Base-by-base conservation (phyloP, 352 stramenopile species). In the Phytopythium cucurbitacearum region DNA sequence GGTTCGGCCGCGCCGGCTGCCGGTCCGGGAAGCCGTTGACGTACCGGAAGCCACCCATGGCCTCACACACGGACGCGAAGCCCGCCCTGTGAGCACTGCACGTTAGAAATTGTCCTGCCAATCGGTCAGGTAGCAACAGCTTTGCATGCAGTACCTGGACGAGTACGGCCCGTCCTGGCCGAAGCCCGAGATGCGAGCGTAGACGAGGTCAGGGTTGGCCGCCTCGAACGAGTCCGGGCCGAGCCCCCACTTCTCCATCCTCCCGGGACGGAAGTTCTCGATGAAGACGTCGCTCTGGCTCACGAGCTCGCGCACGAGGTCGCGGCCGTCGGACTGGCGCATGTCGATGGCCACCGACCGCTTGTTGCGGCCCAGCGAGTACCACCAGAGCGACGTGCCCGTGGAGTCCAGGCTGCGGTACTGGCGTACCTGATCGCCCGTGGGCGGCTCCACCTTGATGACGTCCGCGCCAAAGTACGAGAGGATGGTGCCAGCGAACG, bases 381-480 rank as follows among this genome's bases (percentile, higher is more conserved):
- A 89, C 85, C 85, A 96, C 85, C 86, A 96, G 48, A 92, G 59
- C 40, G 87, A 94, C 34, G 85, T 95, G 56, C 78, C 73, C 46
- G 65, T 81, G 21, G 62, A 53, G 54, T 95, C 84, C 38, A 94
- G 60, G 51, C 87, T 65, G 36, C 85, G 81, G 56, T 88, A 94
- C 57, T 82, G 75, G 34, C 87, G 85, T 56, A 94, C 64, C 48
- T 94, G 83, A 50, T 96, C 87, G 9, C 87, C 87, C 11, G 71
- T 89, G 4, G 82, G 87, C 8, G 85, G 83, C 61, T 96, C 87
- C 37, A 96, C 81, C 53, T 96, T 95, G 74, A 96, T 96, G 45
- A 96, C 85, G 64, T 96, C 86, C 4, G 87, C 87, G 34, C 87
- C 87, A 63, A 94, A 96, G 70, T 96, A 94, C 60, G 68, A 87